Base-by-base conservation (phyloP, 2,329 filamentous ascomycete species). In the Calonectria leucothoes region DNA sequence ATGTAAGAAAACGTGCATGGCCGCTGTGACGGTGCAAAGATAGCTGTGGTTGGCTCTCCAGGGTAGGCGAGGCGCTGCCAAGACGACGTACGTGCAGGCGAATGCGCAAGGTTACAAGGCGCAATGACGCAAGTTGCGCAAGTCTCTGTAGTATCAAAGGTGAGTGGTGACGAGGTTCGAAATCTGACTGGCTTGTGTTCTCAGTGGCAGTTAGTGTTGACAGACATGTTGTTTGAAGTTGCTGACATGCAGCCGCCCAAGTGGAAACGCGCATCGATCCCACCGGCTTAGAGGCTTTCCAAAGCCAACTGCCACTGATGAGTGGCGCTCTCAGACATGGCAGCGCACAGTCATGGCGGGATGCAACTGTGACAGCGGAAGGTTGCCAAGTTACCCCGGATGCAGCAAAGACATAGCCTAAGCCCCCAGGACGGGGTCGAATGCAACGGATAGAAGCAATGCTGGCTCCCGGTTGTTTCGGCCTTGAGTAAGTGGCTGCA, bases 321-420 rank as follows among this genome's bases (percentile, higher is more conserved):
- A 45, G 25, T 25, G 27, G 27, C 49, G 25, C 49, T 61, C 33
- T 29, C 33, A 61, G 35, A 39, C 55, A 61, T 27, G 55, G n/a
- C 27, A 61, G 14, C 33, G n/a, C 37, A 37, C 7, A 39, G 55
- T 61, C 55, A 61, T 61, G 39, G 55, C 55, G 55, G 55, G 55
- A 61, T 61, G 55, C 55, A 61, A 61, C 55, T 27, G 55, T 61
- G 55, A 39, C 55, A 61, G 55, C 55, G 31, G 55, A 61, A 27
- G 35, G 55, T 61, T 37, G 31, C 55, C 33, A 61, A 59, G 23
- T 12, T 61, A 39, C 55, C 55, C 55, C 33, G 33, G 55, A 61
- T 39, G 55, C 55, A 61, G 33, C 33, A 61, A 27, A 27, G 35
- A 61, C 55, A 61, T 61, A 25, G 23, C 33, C 55, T 15, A 29